Base-by-base conservation (phyloP, 306 rosid genomes). In the Dalbergia oliveri region DNA sequence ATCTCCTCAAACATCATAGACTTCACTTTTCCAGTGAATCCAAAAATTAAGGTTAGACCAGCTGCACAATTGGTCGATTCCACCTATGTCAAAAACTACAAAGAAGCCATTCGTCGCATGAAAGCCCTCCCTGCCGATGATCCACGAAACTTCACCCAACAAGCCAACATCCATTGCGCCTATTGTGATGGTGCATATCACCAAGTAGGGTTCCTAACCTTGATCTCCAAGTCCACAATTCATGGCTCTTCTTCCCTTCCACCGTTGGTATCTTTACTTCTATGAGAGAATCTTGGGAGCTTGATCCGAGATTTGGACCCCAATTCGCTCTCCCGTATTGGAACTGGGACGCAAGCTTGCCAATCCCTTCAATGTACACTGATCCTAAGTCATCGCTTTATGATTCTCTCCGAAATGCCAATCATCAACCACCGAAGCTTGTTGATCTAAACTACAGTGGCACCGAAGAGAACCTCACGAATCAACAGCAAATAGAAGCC, bases 211-310 rank as follows among this genome's bases (percentile, higher is more conserved):
- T 90, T 83, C n/a, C 94, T 1, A 76, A 84, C 15, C 84, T 92
- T 1, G 97, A 94, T 11, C 69, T 90, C 6, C 97, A 92, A 83
- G 83, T 94, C 18, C 98, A 94, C 75, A 68, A 66, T 2, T 89
- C 92, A 0, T 90, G 98, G 98, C 96, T 94, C 18, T 94, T 94
- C 82, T 91, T 88, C 23, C 98, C 98, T 94, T 72, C 69, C 98
- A 94, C 69, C 86, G 98, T 3, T 94, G 86, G 84, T 94, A 92
- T 70, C 68, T 94, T 0, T 90, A 94, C 65, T 94, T 94, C 84
- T 64, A 86, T 11, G 97, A 94, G 82, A 92, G 72, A 84, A 94
- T 92, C 57, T 70, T 90, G 9, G 98, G 0, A 87, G 85, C 26
- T 57, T 94, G 44, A 90, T 94, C 44, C 73, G 64, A 50, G 57